These are phyloP conservation scores for Triticum timopheevii DNA, from an alignment of 176 grass and related monocot species.

Conservation along the genomic window DNA sequence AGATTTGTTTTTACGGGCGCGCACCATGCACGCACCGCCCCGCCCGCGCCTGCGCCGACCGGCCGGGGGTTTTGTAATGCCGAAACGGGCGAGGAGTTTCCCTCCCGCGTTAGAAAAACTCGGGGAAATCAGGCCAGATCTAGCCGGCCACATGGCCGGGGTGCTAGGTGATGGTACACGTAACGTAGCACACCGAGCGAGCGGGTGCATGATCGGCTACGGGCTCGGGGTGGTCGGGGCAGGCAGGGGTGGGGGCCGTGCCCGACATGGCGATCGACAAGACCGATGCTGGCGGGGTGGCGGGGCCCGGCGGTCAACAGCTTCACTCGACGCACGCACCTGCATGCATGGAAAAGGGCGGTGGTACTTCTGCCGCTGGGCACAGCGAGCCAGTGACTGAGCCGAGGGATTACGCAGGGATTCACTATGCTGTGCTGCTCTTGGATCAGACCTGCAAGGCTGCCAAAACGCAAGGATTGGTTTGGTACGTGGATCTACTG, in stretches of 20 bases:
- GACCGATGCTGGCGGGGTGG: slow-evolving; percentile 34
- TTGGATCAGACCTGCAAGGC: no score
- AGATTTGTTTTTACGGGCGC: not conserved
- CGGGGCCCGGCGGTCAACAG: slow-evolving; percentile 39
- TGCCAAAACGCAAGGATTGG: no score
- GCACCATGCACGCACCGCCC: not conserved
- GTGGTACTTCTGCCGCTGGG: not conserved
- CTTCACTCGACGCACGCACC: not conserved
- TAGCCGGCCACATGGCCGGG: slow-evolving; percentile 28
- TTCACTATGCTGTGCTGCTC: not conserved
- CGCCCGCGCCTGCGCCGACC: not conserved
- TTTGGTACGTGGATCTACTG: no score
- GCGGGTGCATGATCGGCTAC: no score
- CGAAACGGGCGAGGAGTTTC: not conserved
- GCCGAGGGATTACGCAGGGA: slow-evolving; percentile 24
- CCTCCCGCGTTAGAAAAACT: not conserved
- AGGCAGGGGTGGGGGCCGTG: not conserved
- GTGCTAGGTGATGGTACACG: not conserved
- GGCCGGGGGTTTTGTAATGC: not conserved
- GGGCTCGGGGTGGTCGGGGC: not conserved
- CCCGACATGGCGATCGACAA: slow-evolving; percentile 46
- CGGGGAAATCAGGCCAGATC: slow-evolving; percentile 3
- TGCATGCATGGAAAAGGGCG: not conserved
- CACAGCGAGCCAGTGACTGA: not conserved
- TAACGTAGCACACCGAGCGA: no score